Conservation (phyloP, 148 eudicot genomes). For the Talinum fruticosum region DNA sequence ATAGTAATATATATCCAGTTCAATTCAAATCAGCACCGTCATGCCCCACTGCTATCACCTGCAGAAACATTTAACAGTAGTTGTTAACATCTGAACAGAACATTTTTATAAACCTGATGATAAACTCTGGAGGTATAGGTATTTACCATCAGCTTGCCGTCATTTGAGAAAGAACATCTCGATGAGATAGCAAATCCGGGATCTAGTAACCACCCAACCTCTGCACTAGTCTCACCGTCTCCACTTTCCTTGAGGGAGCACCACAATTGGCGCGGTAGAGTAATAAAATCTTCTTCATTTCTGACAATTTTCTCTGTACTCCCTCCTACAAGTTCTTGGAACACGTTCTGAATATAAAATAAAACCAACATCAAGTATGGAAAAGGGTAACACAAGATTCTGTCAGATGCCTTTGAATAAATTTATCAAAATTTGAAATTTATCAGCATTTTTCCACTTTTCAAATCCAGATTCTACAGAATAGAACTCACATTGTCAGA, state of each 20-base stretch:
- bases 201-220: slow-evolving; percentile 83
- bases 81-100: slow-evolving; percentile 6
- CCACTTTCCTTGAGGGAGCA: slow-evolving; percentile 53
- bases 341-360: slow-evolving; percentile 26
- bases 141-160: slow-evolving; percentile 54
- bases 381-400: slow-evolving; percentile 1
- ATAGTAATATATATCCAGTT: background rate
- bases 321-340: slow-evolving; percentile 50
- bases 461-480: background rate
- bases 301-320: slow-evolving; percentile 39
- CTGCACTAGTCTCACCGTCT: slow-evolving; percentile 56
- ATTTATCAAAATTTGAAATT: background rate
- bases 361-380: background rate
- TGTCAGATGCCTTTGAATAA: background rate
- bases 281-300: slow-evolving; percentile 42
- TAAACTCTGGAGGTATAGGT: too few relatives aligned
- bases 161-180: slow-evolving; percentile 62
- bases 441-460: background rate
- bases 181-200: slow-evolving; percentile 67
- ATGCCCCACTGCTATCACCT: slow-evolving; percentile 58
- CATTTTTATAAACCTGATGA: background rate
- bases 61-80: slow-evolving; percentile 27
- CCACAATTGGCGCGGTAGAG: slow-evolving; percentile 81
- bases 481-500: slow-evolving; percentile 43
- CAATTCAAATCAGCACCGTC: slow-evolving; percentile 42